Conservation (phyloP, 2,329 filamentous ascomycete genomes). For the Bisporella sp. region DNA sequence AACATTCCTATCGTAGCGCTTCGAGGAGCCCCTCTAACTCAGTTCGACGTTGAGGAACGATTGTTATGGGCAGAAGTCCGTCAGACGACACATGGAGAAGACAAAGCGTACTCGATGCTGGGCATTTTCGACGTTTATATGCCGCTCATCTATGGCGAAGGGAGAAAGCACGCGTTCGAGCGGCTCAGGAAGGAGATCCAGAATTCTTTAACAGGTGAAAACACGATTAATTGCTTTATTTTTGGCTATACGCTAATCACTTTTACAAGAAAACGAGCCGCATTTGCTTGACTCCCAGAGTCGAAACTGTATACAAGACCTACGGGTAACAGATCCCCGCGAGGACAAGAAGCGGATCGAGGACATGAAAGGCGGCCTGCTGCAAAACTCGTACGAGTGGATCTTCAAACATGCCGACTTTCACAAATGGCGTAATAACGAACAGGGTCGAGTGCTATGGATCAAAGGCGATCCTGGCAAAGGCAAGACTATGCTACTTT, state of each 20-base stretch:
- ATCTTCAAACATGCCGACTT: conserved; percentile 26
- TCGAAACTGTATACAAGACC: not conserved
- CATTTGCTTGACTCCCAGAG: not conserved
- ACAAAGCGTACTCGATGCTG: not conserved
- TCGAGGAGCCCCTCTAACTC: not conserved
- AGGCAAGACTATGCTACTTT: too few relatives aligned
- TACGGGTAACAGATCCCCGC: not conserved
- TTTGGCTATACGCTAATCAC: not conserved
- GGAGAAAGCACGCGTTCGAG: not conserved
- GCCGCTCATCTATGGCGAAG: too few relatives aligned
- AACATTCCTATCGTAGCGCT: not conserved
- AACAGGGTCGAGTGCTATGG: conserved; percentile 22
- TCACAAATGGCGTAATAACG: conserved; percentile 18
- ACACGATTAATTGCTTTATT: not conserved
- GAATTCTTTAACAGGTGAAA: not conserved
- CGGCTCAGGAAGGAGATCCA: not conserved
- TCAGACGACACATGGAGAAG: not conserved
- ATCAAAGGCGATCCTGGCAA: not conserved
- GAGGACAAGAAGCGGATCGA: not conserved
- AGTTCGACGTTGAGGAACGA: not conserved
- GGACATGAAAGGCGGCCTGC: conserved; percentile 16
- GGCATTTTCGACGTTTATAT: not conserved
- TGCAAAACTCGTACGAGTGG: conserved; percentile 28
- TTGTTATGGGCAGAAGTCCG: not conserved
- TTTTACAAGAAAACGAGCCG: not conserved